phyloP scores from a whole-genome alignment of 2,329 filamentous ascomycete genomes.

The Mariannaea sp. region DNA sequence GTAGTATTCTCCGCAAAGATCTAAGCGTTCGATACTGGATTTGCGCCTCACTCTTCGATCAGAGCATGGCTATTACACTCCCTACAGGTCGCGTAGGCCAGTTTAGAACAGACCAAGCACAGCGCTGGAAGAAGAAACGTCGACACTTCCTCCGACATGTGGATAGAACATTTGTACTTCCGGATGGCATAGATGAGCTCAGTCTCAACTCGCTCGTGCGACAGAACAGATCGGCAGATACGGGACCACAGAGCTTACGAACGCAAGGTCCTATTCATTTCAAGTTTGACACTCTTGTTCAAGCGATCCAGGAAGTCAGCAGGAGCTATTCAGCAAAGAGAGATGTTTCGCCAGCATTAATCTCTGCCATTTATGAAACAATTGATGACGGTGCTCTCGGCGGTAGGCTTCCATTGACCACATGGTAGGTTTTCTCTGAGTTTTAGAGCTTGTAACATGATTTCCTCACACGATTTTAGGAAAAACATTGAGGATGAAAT shows the following conservation, averaged over 20 bases:
- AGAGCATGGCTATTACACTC: slow-evolving; percentile 33
- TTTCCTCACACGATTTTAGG: slow-evolving; percentile 29
- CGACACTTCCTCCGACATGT: slow-evolving; percentile 38
- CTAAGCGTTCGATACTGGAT: slow-evolving; percentile 50
- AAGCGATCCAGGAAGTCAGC: slow-evolving; percentile 29
- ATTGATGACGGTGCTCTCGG: slow-evolving; percentile 34
- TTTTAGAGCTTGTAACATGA: not conserved
- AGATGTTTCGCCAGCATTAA: slow-evolving; percentile 36
- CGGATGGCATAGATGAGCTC: slow-evolving; percentile 42
- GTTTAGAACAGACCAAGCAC: slow-evolving; percentile 33
- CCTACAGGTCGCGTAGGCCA: slow-evolving; percentile 38
- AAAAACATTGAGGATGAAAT: slow-evolving; percentile 33
- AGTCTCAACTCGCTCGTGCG: slow-evolving; percentile 31
- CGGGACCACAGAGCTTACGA: slow-evolving; percentile 2
- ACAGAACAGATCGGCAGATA: not conserved
- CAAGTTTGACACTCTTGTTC: slow-evolving; percentile 33
- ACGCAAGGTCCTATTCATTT: slow-evolving; percentile 29
- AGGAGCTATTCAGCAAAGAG: slow-evolving; percentile 16
- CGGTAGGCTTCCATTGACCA: slow-evolving; percentile 39
- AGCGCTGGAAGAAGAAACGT: slow-evolving; percentile 38
- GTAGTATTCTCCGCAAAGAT: slow-evolving; percentile 49
- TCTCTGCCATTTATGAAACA: slow-evolving; percentile 35
- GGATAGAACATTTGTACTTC: slow-evolving; percentile 43
- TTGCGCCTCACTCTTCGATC: slow-evolving; percentile 36
- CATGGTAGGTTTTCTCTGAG: slow-evolving; percentile 39